Evolutionary conservation across 805 yeast species (phyloP).

Genomic region (Yamadazyma sp.): DNA sequence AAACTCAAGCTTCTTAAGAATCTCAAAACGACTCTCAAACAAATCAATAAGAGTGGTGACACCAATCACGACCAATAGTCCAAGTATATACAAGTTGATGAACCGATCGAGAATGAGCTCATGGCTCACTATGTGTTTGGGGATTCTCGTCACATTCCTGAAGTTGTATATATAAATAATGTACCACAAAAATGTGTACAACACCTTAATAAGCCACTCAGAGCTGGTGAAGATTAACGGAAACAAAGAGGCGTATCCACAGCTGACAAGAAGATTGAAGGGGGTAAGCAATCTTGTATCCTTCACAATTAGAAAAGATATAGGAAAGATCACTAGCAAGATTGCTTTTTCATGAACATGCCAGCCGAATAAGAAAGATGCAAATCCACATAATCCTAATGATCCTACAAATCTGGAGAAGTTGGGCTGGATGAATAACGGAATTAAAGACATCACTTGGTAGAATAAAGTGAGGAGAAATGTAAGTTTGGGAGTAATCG

Average conservation of each 20-base stretch:
- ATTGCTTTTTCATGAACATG: conserved; percentile 98
- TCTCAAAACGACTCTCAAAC: conserved; percentile 52
- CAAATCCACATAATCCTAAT: conserved; percentile 83
- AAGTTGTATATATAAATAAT: conserved; percentile 71
- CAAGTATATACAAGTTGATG: conserved; percentile 62
- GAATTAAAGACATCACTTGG: conserved; percentile 75
- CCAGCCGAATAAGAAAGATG: conserved; percentile 95
- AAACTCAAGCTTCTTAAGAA: conserved; percentile 66
- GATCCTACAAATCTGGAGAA: conserved; percentile 80
- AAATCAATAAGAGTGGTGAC: conserved; percentile 47
- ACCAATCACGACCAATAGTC: conserved; percentile 63
- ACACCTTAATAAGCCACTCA: conserved; percentile 74
- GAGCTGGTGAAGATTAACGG: conserved; percentile 81
- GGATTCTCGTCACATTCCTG: conserved; percentile 65
- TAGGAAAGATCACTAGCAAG: conserved; percentile 84
- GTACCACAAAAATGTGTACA: conserved; percentile 84
- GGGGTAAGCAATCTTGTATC: conserved; percentile 73
- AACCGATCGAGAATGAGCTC: conserved; percentile 62
- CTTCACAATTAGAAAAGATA: conserved; percentile 68
- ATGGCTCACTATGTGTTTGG: conserved; percentile 30
- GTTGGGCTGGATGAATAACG: conserved; percentile 66
- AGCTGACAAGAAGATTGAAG: conserved; percentile 66
- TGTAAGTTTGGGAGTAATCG: conserved; percentile 73
- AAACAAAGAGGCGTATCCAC: conserved; percentile 86
- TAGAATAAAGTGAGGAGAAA: conserved; percentile 81